A percentile compares a stretch with the other conserved stretches of the same genome.
Conservation (phyloP, 345 rosid genomes). For the Brassica napus region DNA sequence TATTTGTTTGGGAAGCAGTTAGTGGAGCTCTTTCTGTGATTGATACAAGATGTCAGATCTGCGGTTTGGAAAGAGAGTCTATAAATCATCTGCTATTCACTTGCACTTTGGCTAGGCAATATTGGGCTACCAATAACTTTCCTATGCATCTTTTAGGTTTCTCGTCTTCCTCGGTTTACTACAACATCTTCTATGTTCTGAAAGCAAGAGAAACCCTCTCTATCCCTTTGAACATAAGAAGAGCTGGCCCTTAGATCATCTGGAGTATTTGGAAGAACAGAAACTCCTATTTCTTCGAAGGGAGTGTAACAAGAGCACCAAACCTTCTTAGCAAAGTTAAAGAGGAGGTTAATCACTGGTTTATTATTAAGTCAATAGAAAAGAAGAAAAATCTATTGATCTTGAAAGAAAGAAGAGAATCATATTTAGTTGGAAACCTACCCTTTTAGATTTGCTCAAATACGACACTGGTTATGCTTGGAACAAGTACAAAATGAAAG, state of each 20-base stretch:
- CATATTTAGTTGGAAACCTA: background rate
- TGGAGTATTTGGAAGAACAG: background rate
- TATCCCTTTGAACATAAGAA: background rate
- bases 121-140: background rate
- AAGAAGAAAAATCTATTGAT: background rate
- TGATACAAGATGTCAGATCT: too few relatives aligned
- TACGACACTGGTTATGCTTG: background rate
- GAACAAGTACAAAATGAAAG: background rate
- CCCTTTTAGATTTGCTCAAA: background rate
- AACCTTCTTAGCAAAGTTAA: too few relatives aligned
- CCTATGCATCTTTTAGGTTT: background rate
- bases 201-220: too few relatives aligned
- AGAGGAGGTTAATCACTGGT: background rate
- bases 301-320: background rate
- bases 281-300: background rate
- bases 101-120: too few relatives aligned
- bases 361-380: background rate
- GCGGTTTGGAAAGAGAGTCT: too few relatives aligned
- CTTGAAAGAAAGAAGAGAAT: background rate
- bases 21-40: too few relatives aligned
- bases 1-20: too few relatives aligned
- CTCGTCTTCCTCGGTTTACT: background rate
- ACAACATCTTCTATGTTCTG: background rate
- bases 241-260: background rate
- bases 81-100: too few relatives aligned